phyloP scores from a whole-genome alignment of 331 rosid species.

The Dryas integrifolia region DNA sequence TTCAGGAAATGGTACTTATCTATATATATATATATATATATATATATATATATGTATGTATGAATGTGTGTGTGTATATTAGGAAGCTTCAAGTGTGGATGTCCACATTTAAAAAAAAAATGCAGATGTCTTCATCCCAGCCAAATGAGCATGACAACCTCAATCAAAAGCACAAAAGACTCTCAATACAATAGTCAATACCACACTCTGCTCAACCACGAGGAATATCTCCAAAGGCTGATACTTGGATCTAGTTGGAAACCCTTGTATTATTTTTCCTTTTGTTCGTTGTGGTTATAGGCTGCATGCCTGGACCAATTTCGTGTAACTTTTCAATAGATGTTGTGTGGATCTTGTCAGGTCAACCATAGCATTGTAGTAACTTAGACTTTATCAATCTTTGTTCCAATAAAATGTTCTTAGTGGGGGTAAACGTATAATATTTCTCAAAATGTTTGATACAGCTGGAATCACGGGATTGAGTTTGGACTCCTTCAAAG shows the following conservation, averaged over 20 bases:
- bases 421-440: constrained; percentile 16
- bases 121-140: no score
- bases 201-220: neutral
- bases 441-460: constrained; percentile 29
- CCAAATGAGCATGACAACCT: neutral
- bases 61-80: no score
- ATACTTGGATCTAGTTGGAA: neutral
- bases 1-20: neutral
- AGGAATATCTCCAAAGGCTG: neutral
- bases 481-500: constrained; percentile 53
- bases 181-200: neutral
- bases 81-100: no score
- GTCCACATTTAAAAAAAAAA: no score
- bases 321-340: neutral
- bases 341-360: neutral
- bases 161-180: neutral
- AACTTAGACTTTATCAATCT: neutral
- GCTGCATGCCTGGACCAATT: neutral
- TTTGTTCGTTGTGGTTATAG: constrained; percentile 2
- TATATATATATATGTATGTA: no score
- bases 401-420: neutral
- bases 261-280: neutral
- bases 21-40: no score
- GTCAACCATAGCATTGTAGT: neutral
- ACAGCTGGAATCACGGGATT: constrained; percentile 85